phyloP scores from a whole-genome alignment of 1,139 yeast genomes.

The Blastobotrys ciferrii region DNA sequence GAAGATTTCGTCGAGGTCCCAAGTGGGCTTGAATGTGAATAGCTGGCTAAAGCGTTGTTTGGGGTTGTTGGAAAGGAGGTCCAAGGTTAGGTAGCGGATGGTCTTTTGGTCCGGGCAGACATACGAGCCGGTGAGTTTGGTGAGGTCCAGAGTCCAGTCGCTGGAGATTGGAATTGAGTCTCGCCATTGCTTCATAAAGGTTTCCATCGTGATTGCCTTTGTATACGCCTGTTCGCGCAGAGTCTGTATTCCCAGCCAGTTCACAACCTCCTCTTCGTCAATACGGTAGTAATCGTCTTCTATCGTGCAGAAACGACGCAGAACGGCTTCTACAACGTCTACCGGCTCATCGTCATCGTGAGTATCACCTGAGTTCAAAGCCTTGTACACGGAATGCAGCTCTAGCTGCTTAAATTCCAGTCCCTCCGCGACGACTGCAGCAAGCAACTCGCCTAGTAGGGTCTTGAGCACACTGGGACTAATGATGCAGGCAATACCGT shows the following conservation, averaged over 20 bases:
- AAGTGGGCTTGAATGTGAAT: constrained; percentile 56
- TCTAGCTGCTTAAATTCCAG: constrained; percentile 35
- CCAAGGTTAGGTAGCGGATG: constrained; percentile 53
- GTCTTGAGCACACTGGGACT: constrained; percentile 39
- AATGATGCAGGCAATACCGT: constrained; percentile 42
- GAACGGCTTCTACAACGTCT: constrained; percentile 46
- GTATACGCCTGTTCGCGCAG: constrained; percentile 41
- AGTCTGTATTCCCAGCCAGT: constrained; percentile 61
- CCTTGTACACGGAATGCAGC: constrained; percentile 32
- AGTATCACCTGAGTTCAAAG: constrained; percentile 15
- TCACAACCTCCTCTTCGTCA: constrained; percentile 45
- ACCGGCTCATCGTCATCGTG: constrained; percentile 29
- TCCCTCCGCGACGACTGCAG: constrained; percentile 49
- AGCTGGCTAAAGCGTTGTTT: constrained; percentile 57
- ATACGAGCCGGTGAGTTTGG: constrained; percentile 54
- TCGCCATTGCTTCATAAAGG: constrained; percentile 26
- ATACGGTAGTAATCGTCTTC: constrained; percentile 34
- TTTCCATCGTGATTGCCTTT: constrained; percentile 23
- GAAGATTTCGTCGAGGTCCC: constrained; percentile 70
- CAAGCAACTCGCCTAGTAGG: constrained; percentile 47
- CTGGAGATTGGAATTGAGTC: constrained; percentile 25
- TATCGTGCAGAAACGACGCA: constrained; percentile 44
- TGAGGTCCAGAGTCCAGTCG: constrained; percentile 54
- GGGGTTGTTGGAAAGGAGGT: constrained; percentile 51
- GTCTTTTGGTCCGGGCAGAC: constrained; percentile 46